Conservation (phyloP, 1,284 basidiomycete species). For the Exobasidium rhododendri region DNA sequence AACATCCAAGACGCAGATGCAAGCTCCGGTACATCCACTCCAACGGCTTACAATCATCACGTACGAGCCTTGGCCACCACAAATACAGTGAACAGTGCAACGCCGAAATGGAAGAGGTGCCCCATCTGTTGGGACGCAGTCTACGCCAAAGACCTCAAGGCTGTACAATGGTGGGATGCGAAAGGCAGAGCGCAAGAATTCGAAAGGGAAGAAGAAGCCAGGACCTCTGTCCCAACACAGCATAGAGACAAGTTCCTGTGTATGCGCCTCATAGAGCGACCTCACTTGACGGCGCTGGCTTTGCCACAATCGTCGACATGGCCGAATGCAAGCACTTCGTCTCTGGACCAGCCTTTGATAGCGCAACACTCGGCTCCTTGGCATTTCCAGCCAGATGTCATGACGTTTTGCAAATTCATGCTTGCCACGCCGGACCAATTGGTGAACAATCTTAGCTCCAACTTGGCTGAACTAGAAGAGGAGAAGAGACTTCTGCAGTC, state of each 20-base stretch:
- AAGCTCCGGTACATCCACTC: constrained; percentile 8
- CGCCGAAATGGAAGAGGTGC: constrained; percentile 60
- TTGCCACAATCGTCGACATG: constrained; percentile 85
- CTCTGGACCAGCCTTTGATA: constrained; percentile 60
- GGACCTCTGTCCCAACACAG: constrained; percentile 12
- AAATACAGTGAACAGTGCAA: neutral
- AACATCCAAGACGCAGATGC: constrained; percentile 6
- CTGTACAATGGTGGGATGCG: constrained; percentile 65
- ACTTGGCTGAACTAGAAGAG: constrained; percentile 69
- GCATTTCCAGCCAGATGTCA: constrained; percentile 90
- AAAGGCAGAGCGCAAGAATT: constrained; percentile 25
- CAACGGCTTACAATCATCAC: constrained; percentile 2
- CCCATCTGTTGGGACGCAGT: constrained; percentile 95
- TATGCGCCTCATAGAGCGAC: constrained; percentile 84
- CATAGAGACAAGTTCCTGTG: constrained; percentile 11
- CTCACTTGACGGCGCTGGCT: constrained; percentile 91
- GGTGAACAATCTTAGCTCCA: constrained; percentile 68
- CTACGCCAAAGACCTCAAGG: constrained; percentile 84
- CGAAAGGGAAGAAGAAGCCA: constrained; percentile 18
- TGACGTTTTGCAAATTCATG: constrained; percentile 88
- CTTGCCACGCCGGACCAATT: constrained; percentile 79
- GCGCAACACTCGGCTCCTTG: constrained; percentile 87
- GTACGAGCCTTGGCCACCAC: neutral
- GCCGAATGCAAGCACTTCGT: constrained; percentile 59
- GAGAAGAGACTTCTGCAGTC: constrained; percentile 60